Conservation (phyloP, 768 basidiomycete species). For the Calocybe gangraenosa region DNA sequence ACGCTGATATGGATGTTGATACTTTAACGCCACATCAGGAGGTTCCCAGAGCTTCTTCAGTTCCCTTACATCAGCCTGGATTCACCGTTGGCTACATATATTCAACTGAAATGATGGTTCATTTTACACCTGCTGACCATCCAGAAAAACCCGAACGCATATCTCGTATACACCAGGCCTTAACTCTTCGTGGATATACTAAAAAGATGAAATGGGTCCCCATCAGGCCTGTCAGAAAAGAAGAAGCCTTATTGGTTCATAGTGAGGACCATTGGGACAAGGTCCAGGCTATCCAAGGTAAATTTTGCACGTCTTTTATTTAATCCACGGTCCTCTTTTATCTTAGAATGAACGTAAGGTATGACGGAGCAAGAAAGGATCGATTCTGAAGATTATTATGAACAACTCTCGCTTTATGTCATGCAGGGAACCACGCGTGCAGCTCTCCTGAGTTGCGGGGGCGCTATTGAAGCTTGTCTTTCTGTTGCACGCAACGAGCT, state of each 20-base stretch:
- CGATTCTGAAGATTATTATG: slow-evolving; percentile 80
- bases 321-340: neutral
- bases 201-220: slow-evolving; percentile 74
- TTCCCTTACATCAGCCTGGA: slow-evolving; percentile 33
- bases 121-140: slow-evolving; percentile 56
- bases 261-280: slow-evolving; percentile 90
- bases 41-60: slow-evolving; percentile 37
- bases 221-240: slow-evolving; percentile 66
- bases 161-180: slow-evolving; percentile 61
- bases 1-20: slow-evolving; percentile 5
- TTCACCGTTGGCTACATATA: slow-evolving; percentile 82
- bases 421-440: slow-evolving; percentile 79
- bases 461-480: slow-evolving; percentile 86
- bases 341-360: slow-evolving; percentile 35
- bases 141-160: slow-evolving; percentile 86
- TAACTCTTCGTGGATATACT: slow-evolving; percentile 57
- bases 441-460: slow-evolving; percentile 88
- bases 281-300: slow-evolving; percentile 78
- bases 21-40: slow-evolving; percentile 3
- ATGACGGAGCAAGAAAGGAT: slow-evolving; percentile 72
- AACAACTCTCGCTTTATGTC: slow-evolving; percentile 89
- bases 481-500: slow-evolving; percentile 79
- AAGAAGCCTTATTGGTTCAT: slow-evolving; percentile 88
- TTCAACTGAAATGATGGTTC: slow-evolving; percentile 81
- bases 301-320: slow-evolving; percentile 25